These are phyloP conservation scores for Aspergillus persii DNA, from an alignment of 2,329 filamentous ascomycete genomes.

Conservation along the genomic window DNA sequence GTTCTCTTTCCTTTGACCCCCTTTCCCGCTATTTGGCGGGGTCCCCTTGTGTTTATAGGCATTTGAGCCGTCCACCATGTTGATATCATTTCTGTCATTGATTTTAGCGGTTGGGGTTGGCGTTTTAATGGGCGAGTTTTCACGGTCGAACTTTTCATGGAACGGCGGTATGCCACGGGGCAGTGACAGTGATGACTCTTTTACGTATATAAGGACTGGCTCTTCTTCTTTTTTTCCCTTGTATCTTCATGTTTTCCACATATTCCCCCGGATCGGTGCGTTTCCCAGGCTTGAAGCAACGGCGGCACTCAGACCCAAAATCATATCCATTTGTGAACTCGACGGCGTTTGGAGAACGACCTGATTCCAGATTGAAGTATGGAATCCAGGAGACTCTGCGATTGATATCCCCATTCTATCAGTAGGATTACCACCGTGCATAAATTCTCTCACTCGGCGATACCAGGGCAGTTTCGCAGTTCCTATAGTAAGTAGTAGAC, in stretches of 20 bases:
- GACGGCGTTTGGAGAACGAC: not conserved
- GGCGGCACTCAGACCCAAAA: not conserved
- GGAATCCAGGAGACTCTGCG: not conserved
- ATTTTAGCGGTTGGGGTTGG: conserved; percentile 31
- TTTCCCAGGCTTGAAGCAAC: not conserved
- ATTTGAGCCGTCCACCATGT: conserved; percentile 5
- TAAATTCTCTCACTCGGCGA: not conserved
- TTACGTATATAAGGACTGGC: conserved; percentile 21
- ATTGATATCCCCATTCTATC: not conserved
- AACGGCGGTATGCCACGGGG: conserved; percentile 14
- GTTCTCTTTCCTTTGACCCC: not conserved
- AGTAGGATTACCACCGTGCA: not conserved
- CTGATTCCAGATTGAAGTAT: not conserved
- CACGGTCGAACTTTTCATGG: conserved; percentile 17
- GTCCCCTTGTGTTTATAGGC: conserved; percentile 11
- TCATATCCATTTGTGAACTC: not conserved
- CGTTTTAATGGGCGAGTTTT: conserved; percentile 23
- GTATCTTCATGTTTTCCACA: not conserved
- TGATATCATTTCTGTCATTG: conserved; percentile 10
- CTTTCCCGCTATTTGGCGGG: conserved; percentile 6
- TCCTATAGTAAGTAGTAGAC: no score
- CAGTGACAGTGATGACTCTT: conserved; percentile 14
- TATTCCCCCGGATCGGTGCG: not conserved
- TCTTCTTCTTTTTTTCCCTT: conserved; percentile 4
- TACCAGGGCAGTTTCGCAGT: no score